Conservation (phyloP, 169 alveolate species). For the Cystoisospora suis region DNA sequence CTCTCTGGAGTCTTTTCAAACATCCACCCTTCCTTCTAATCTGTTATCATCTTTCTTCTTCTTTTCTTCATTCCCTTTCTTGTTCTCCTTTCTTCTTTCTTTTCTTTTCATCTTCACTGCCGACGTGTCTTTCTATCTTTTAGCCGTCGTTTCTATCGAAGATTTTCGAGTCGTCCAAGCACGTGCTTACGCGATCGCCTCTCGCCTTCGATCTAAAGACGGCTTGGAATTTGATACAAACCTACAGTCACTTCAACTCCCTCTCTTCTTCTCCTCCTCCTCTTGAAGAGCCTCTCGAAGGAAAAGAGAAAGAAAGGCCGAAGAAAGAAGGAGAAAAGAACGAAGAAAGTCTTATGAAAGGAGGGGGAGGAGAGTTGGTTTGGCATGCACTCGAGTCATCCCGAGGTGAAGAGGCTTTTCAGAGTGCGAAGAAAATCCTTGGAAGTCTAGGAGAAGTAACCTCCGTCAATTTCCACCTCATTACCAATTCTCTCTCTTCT, state of each 20-base stretch:
- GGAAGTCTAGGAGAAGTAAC: slow-evolving; percentile 46
- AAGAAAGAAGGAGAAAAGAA: no score
- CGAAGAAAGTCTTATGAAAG: background rate
- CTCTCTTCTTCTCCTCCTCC: no score
- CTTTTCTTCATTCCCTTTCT: background rate
- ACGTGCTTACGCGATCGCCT: slow-evolving; percentile 63
- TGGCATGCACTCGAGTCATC: slow-evolving; percentile 65
- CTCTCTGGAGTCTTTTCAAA: background rate
- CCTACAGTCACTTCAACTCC: slow-evolving; percentile 34
- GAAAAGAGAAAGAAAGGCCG: no score
- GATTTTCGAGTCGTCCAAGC: slow-evolving; percentile 56
- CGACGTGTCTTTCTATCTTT: background rate
- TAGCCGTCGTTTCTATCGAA: slow-evolving; percentile 54
- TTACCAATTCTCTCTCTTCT: slow-evolving; percentile 34
- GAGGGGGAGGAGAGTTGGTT: slow-evolving; percentile 42
- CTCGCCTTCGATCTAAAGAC: slow-evolving; percentile 30
- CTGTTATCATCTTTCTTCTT: background rate
- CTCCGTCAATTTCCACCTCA: slow-evolving; percentile 41
- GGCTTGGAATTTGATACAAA: slow-evolving; percentile 46
- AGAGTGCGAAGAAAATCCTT: slow-evolving; percentile 35
- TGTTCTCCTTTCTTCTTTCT: background rate
- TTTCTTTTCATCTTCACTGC: background rate
- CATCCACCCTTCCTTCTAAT: background rate
- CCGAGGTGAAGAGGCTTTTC: slow-evolving; percentile 60
- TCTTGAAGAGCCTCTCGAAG: no score